Evolutionary conservation across 768 basidiomycete species (phyloP).

Genomic region (Boletus tomentosulus): DNA sequence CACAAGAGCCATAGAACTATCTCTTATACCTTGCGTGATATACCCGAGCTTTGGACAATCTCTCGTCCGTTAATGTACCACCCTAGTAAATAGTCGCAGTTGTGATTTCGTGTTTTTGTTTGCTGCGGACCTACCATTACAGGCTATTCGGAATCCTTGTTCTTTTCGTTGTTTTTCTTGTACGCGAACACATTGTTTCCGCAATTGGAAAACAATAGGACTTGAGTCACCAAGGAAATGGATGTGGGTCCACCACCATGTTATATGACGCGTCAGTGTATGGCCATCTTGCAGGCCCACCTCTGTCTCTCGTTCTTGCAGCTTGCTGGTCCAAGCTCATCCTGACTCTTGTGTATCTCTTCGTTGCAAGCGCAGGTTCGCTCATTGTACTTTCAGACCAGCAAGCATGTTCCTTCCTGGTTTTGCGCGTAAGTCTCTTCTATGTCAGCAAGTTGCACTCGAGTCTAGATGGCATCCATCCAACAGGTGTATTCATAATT

Average conservation of each 20-base stretch:
- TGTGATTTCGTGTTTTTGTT: constrained; percentile 1
- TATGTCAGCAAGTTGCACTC: neutral
- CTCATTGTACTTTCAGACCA: neutral
- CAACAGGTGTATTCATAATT: constrained; percentile 56
- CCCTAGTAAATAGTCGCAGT: too few species aligned
- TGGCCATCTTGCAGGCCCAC: neutral
- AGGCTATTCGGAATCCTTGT: constrained; percentile 9
- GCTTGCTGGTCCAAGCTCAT: constrained; percentile 28
- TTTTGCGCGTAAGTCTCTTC: constrained; percentile 25
- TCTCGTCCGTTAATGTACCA: neutral
- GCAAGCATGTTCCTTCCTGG: constrained; percentile 23
- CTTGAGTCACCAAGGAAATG: constrained; percentile 24
- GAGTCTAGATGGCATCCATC: neutral
- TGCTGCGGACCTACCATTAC: constrained; percentile 16
- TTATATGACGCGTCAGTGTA: constrained; percentile 1
- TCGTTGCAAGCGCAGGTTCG: constrained; percentile 20
- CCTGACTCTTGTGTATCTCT: constrained; percentile 2
- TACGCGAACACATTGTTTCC: constrained; percentile 5
- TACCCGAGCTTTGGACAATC: constrained; percentile 15
- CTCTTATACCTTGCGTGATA: constrained; percentile 24
- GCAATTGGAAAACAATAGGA: constrained; percentile 22
- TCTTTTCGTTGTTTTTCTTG: constrained; percentile 18
- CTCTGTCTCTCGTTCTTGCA: neutral
- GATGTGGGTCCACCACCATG: neutral
- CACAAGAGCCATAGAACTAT: constrained; percentile 15